Conservation (phyloP, 257 asterid genomes). For the Salvia miltiorrhiza region DNA sequence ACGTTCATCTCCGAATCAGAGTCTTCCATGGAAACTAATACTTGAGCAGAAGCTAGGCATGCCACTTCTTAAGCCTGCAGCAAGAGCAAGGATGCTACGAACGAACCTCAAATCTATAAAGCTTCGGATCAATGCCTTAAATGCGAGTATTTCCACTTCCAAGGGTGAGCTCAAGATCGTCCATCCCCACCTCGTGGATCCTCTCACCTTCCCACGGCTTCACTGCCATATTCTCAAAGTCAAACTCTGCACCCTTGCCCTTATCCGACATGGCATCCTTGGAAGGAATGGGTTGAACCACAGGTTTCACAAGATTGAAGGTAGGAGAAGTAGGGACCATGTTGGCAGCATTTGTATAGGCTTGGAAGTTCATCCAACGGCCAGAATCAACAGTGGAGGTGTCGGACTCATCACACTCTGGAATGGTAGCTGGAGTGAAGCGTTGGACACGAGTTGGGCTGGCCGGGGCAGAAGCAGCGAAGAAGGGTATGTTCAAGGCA, state of each 20-base stretch:
- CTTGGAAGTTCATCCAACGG: constrained; percentile 91
- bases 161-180: constrained; percentile 85
- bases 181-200: constrained; percentile 90
- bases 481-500: constrained; percentile 76
- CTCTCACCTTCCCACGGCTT: constrained; percentile 99
- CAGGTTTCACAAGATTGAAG: constrained; percentile 76
- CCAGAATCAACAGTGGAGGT: constrained; percentile 81
- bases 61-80: no score
- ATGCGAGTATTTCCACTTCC: constrained; percentile 45
- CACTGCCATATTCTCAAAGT: constrained; percentile 63
- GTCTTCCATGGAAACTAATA: no score
- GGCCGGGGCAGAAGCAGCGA: constrained; percentile 93
- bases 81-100: not conserved
- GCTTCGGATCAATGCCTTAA: not conserved
- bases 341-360: constrained; percentile 37
- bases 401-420: constrained; percentile 95
- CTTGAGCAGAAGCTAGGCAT: no score
- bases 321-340: constrained; percentile 79
- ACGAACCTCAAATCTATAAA: not conserved
- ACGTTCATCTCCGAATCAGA: constrained; percentile 7
- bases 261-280: constrained; percentile 45
- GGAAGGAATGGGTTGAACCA: constrained; percentile 32
- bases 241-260: constrained; percentile 68
- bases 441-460: constrained; percentile 83
- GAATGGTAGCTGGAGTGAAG: constrained; percentile 78